Percentiles rank a stretch among this genome's conserved stretches.
These are phyloP conservation scores for Aspergillus sp. DNA, from an alignment of 2,329 filamentous ascomycete species.

Conservation along the genomic window DNA sequence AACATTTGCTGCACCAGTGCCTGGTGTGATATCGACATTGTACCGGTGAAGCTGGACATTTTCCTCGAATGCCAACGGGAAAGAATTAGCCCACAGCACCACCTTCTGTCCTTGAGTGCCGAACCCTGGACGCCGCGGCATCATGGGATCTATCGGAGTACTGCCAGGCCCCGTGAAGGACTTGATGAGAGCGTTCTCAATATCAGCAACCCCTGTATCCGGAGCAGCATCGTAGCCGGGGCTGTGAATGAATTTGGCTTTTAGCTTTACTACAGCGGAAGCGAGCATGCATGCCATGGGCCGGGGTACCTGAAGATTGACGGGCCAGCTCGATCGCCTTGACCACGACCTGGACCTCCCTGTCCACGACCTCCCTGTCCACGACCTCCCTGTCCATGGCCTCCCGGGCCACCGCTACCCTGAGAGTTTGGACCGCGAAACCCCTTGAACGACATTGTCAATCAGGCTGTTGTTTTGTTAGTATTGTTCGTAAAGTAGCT, in stretches of 20 bases:
- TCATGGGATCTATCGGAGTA: conserved; percentile 27
- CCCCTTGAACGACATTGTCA: no score
- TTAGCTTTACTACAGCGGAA: no score
- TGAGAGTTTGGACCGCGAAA: no score
- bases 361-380: conserved; percentile 15
- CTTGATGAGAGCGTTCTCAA: conserved; percentile 28
- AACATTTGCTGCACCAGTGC: conserved; percentile 24
- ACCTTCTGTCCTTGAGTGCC: conserved; percentile 34
- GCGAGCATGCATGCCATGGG: no score
- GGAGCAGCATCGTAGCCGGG: conserved; percentile 13
- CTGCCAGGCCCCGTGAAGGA: conserved; percentile 20
- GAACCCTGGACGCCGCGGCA: conserved; percentile 32
- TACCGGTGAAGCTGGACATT: conserved; percentile 39
- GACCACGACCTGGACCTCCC: conserved; percentile 15
- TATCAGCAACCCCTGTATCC: conserved; percentile 24
- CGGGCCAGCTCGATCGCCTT: conserved; percentile 19
- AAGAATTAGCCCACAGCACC: conserved; percentile 41
- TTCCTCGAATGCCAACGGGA: conserved; percentile 30
- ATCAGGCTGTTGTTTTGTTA: no score
- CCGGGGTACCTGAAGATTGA: conserved; percentile 28
- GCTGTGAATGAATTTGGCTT: background rate
- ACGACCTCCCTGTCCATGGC: no score
- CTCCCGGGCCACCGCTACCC: no score
- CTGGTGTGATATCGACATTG: conserved; percentile 30
- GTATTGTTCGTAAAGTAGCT: no score